phyloP scores from a whole-genome alignment of 768 basidiomycete species.

The Austroboletus eburneus region DNA sequence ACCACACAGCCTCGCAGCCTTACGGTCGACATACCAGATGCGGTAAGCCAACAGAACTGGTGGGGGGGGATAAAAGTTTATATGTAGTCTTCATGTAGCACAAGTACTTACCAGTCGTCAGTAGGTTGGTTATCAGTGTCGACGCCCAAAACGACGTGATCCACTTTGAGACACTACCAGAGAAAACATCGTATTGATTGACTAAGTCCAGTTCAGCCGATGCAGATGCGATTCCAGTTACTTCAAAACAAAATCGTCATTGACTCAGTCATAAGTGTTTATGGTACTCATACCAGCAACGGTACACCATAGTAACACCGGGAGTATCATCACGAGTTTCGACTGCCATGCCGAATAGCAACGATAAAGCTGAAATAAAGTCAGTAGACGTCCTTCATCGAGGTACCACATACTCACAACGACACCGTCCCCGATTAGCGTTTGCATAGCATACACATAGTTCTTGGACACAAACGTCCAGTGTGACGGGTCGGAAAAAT shows the following conservation, averaged over 20 bases:
- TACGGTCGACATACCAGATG: constrained; percentile 25
- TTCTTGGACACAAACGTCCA: constrained; percentile 25
- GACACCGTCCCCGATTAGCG: constrained; percentile 28
- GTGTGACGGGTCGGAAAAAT: constrained; percentile 19
- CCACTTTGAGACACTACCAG: constrained; percentile 20
- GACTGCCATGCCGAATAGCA: constrained; percentile 33
- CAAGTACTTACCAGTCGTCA: constrained; percentile 21
- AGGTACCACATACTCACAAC: constrained; percentile 17
- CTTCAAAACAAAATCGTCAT: background rate
- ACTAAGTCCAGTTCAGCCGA: constrained; percentile 12
- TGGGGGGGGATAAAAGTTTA: background rate
- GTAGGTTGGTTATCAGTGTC: constrained; percentile 30
- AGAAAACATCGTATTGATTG: constrained; percentile 19
- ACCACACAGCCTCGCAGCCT: constrained; percentile 14
- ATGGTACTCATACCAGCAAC: background rate
- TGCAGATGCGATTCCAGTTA: constrained; percentile 13
- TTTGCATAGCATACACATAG: constrained; percentile 13
- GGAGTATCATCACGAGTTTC: constrained; percentile 23
- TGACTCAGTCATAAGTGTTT: background rate
- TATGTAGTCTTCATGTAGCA: no score
- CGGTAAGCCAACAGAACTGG: constrained; percentile 22
- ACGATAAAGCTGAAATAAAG: constrained; percentile 18
- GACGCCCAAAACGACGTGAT: constrained; percentile 31
- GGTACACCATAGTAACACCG: constrained; percentile 27
- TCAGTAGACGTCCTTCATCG: background rate